Conservation (phyloP, 1,284 basidiomycete genomes). For the Ustilago shanxiensis region DNA sequence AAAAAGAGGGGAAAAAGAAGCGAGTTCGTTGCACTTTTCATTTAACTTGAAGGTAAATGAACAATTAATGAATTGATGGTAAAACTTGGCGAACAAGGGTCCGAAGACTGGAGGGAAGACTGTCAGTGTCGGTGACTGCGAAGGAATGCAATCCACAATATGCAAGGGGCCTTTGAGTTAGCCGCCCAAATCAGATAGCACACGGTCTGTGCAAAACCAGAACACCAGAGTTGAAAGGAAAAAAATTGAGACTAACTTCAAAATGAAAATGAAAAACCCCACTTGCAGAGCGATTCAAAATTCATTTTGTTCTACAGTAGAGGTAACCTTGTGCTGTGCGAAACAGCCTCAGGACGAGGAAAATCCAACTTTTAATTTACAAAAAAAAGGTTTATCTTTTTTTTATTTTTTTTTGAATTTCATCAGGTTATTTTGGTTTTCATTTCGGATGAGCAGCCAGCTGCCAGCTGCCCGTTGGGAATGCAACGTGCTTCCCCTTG, state of each 20-base stretch:
- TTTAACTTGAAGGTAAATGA: too few relatives aligned
- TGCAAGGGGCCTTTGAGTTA: slow-evolving; percentile 18
- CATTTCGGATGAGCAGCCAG: too few relatives aligned
- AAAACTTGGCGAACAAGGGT: neutral
- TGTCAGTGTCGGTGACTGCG: neutral
- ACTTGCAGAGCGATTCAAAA: too few relatives aligned
- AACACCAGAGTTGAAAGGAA: too few relatives aligned
- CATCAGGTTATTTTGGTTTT: too few relatives aligned
- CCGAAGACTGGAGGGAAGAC: slow-evolving; percentile 1
- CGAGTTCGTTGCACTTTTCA: neutral
- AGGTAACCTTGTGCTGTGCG: neutral
- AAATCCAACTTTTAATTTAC: too few relatives aligned
- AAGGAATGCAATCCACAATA: slow-evolving; percentile 6
- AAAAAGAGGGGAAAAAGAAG: neutral
- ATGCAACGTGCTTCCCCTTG: slow-evolving; percentile 14
- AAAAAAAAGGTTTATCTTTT: too few relatives aligned
- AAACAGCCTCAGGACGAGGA: too few relatives aligned
- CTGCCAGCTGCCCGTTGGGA: slow-evolving; percentile 10
- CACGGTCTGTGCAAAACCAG: too few relatives aligned
- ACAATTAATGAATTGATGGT: neutral
- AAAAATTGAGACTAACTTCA: too few relatives aligned
- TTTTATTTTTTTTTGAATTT: neutral
- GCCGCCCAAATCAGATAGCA: neutral
- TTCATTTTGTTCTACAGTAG: too few relatives aligned
- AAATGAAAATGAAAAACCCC: too few relatives aligned